phyloP scores from a whole-genome alignment of 2,329 filamentous ascomycete species.

The Colletotrichum abscissum region DNA sequence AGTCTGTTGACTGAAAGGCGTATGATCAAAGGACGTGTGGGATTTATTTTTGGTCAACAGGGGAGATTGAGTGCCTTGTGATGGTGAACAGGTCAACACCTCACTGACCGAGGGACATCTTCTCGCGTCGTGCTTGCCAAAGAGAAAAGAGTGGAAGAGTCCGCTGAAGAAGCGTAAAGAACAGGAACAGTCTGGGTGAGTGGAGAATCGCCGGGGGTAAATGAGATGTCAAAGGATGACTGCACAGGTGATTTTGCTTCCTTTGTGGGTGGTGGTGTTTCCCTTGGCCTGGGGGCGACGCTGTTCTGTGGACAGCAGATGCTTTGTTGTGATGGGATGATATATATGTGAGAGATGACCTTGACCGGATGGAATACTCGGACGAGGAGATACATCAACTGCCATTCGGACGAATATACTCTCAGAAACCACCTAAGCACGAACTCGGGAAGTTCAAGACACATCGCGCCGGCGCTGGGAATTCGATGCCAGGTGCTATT shows the following conservation, averaged over 20 bases:
- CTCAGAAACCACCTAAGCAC: background rate
- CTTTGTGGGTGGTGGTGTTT: background rate
- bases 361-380: background rate
- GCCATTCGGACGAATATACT: background rate
- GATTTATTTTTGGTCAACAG: background rate
- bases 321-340: background rate
- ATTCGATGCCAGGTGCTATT: background rate
- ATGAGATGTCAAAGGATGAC: background rate
- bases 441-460: background rate
- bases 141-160: background rate
- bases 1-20: background rate
- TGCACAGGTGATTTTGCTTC: background rate
- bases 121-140: background rate
- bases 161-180: background rate
- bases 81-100: background rate
- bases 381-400: background rate
- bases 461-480: background rate
- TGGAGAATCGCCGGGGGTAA: background rate
- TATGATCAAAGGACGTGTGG: background rate
- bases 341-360: background rate
- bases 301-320: background rate
- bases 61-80: background rate
- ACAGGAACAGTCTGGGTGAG: background rate
- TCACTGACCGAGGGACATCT: background rate
- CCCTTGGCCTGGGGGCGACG: background rate